Percentiles rank a stretch among this genome's conserved stretches.
Conservation (phyloP, 768 basidiomycete species). For the Leucosporidium creatinivorum region DNA sequence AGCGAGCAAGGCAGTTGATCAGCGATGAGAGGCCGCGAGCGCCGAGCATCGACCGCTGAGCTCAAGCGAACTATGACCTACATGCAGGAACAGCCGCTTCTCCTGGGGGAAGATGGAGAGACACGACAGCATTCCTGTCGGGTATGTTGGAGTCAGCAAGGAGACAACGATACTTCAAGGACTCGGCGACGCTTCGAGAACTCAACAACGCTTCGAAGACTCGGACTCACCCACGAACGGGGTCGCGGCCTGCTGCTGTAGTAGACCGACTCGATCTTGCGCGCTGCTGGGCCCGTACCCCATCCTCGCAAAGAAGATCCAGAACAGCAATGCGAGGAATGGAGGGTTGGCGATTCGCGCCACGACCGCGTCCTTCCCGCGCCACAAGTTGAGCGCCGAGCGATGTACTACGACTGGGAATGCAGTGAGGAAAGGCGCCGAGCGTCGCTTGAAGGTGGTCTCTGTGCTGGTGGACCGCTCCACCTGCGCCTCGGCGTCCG, state of each 20-base stretch:
- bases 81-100: constrained; percentile 47
- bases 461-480: neutral
- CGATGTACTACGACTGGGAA: constrained; percentile 32
- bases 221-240: constrained; percentile 31
- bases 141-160: too few species aligned
- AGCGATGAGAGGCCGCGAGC: too few species aligned
- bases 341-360: constrained; percentile 31
- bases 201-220: too few species aligned
- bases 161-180: too few species aligned
- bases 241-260: constrained; percentile 31
- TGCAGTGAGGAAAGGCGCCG: constrained; percentile 15
- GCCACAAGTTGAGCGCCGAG: constrained; percentile 30
- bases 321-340: constrained; percentile 31
- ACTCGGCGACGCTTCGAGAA: too few species aligned
- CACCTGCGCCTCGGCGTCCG: neutral
- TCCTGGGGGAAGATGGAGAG: constrained; percentile 48
- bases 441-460: too few species aligned
- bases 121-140: constrained; percentile 42
- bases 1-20: too few species aligned
- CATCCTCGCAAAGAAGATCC: constrained; percentile 35
- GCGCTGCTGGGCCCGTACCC: constrained; percentile 1
- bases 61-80: too few species aligned
- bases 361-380: constrained; percentile 33
- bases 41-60: too few species aligned
- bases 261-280: constrained; percentile 33